A percentile compares a stretch with the other conserved stretches of the same genome.
Conservation (phyloP, 805 yeast species). For the Candida saitoana region DNA sequence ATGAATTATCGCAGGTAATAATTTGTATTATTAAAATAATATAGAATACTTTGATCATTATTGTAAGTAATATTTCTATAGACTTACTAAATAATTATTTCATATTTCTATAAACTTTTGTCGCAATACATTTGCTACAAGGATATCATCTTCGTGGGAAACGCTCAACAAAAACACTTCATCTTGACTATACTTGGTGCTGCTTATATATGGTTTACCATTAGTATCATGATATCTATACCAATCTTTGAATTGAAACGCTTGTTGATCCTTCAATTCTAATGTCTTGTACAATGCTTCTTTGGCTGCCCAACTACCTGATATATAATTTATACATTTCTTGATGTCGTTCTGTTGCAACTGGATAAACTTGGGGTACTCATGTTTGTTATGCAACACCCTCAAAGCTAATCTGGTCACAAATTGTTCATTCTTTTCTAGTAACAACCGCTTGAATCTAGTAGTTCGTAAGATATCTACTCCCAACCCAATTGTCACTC, state of each 20-base stretch:
- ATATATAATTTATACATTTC: conserved; percentile 33
- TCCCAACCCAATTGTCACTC: conserved; percentile 45
- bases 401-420: conserved; percentile 40
- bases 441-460: conserved; percentile 44
- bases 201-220: conserved; percentile 44
- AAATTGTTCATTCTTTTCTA: conserved; percentile 24
- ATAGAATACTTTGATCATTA: background rate
- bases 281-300: conserved; percentile 70
- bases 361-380: conserved; percentile 26
- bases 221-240: conserved; percentile 35
- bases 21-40: background rate
- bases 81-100: too few relatives aligned
- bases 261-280: conserved; percentile 43
- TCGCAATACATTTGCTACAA: conserved; percentile 55
- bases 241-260: conserved; percentile 60
- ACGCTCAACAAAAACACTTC: conserved; percentile 53
- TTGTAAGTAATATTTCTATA: background rate
- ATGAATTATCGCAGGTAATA: too few relatives aligned
- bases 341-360: conserved; percentile 14
- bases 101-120: conserved; percentile 14
- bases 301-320: conserved; percentile 67
- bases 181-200: conserved; percentile 22
- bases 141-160: conserved; percentile 62
- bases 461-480: conserved; percentile 48
- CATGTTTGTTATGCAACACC: conserved; percentile 50